phyloP scores from a whole-genome alignment of 2,329 filamentous ascomycete genomes.

The Penicillium concentricum region DNA sequence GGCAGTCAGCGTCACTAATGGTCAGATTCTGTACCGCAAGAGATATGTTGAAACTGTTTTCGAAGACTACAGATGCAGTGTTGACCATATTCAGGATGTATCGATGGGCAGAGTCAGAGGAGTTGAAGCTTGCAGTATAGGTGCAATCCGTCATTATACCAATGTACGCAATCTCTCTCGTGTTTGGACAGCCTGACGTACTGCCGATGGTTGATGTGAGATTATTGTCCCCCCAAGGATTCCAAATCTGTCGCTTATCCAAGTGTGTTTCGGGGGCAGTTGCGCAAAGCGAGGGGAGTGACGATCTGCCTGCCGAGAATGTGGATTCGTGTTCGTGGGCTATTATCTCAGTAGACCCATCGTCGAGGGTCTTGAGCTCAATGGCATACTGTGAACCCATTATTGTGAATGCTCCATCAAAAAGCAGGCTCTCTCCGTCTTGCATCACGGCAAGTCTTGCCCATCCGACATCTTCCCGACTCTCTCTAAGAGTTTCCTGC shows the following conservation, averaged over 20 bases:
- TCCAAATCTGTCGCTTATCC: not conserved
- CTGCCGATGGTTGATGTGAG: not conserved
- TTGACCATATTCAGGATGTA: not conserved
- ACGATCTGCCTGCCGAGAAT: not conserved
- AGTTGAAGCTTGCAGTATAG: not conserved
- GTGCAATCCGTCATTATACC: not conserved
- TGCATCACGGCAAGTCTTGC: not conserved
- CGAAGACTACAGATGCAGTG: not conserved
- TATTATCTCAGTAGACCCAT: not conserved
- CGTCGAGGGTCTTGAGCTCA: not conserved
- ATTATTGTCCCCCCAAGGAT: not conserved
- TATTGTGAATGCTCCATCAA: not conserved
- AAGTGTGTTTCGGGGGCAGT: not conserved
- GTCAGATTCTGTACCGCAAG: not conserved
- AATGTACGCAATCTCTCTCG: not conserved
- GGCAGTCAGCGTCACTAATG: not conserved
- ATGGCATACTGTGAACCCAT: not conserved
- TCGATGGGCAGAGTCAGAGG: not conserved
- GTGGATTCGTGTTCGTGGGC: not conserved
- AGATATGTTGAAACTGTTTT: not conserved
- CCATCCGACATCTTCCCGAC: not conserved
- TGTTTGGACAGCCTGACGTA: not conserved
- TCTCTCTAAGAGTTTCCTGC: not conserved
- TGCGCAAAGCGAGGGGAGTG: not conserved
- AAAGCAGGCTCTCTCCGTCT: not conserved